These are phyloP conservation scores for Vitis hybrid DNA, from an alignment of 177 flowering plant genomes.

Conservation along the genomic window DNA sequence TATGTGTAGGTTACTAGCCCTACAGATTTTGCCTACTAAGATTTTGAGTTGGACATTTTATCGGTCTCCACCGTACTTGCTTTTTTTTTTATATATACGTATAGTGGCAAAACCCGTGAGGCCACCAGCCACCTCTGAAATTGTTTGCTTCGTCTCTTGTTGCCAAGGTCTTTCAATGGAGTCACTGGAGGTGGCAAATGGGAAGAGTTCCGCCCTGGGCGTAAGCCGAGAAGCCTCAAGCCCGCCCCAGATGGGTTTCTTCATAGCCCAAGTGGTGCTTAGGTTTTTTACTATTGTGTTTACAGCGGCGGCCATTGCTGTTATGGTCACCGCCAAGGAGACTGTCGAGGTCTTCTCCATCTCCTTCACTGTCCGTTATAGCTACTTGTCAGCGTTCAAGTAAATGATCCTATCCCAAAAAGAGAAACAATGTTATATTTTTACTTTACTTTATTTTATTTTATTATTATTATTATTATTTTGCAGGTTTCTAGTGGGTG, in stretches of 20 bases:
- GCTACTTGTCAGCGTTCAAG: constrained; percentile 43
- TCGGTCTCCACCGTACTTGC: no score
- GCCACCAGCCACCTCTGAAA: no score
- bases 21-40: no score
- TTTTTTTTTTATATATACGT: no score
- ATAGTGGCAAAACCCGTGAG: no score
- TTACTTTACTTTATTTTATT: neutral
- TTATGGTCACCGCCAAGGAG: constrained; percentile 29
- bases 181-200: neutral
- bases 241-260: constrained; percentile 6
- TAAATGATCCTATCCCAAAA: neutral
- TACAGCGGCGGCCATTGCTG: constrained; percentile 22
- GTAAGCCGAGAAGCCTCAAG: neutral
- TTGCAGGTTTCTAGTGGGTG: constrained; percentile 31
- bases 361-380: constrained; percentile 26
- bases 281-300: constrained; percentile 28
- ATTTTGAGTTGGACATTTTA: no score
- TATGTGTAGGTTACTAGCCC: no score
- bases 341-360: constrained; percentile 18
- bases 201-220: neutral
- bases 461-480: neutral
- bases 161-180: constrained; percentile 8
- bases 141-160: no score
- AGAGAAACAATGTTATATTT: neutral
- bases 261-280: constrained; percentile 23